A percentile compares a stretch with the other conserved stretches of the same genome.
phyloP scores from a whole-genome alignment of 2,329 filamentous ascomycete species.

The Leptographium procerum region DNA sequence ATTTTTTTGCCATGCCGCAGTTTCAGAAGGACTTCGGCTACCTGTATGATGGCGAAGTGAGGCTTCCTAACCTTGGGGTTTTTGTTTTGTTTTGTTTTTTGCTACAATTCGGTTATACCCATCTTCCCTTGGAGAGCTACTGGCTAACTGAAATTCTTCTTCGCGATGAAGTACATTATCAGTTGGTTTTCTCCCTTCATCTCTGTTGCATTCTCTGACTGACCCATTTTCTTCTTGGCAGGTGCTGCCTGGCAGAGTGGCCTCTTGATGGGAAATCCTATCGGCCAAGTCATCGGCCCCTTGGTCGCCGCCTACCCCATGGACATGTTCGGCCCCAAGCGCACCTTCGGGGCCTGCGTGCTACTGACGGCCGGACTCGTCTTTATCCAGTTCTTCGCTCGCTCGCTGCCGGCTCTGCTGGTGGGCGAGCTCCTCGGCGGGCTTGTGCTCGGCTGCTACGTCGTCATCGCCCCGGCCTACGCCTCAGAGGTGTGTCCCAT shows the following conservation, averaged over 20 bases:
- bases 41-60: slow-evolving; percentile 26
- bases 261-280: slow-evolving; percentile 40
- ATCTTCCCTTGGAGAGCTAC: too few relatives aligned
- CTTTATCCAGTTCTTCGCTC: slow-evolving; percentile 53
- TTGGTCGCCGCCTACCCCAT: slow-evolving; percentile 36
- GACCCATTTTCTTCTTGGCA: not conserved
- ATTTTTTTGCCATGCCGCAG: slow-evolving; percentile 48
- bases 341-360: slow-evolving; percentile 33
- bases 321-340: slow-evolving; percentile 32
- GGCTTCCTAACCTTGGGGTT: slow-evolving; percentile 8
- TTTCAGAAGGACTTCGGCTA: slow-evolving; percentile 47
- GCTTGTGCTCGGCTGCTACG: slow-evolving; percentile 49
- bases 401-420: slow-evolving; percentile 42
- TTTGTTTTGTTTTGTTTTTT: not conserved
- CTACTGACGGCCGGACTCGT: slow-evolving; percentile 35
- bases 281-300: slow-evolving; percentile 46
- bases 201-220: not conserved
- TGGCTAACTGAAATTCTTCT: not conserved
- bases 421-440: slow-evolving; percentile 51
- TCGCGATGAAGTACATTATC: not conserved
- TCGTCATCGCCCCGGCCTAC: slow-evolving; percentile 47
- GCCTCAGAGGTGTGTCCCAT: slow-evolving; percentile 50
- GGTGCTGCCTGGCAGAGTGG: slow-evolving; percentile 34
- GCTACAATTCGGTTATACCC: not conserved
- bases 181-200: slow-evolving; percentile 2